These are phyloP conservation scores for Phytopythium chamaehyphon DNA, from an alignment of 352 stramenopile species.

Conservation along the genomic window DNA sequence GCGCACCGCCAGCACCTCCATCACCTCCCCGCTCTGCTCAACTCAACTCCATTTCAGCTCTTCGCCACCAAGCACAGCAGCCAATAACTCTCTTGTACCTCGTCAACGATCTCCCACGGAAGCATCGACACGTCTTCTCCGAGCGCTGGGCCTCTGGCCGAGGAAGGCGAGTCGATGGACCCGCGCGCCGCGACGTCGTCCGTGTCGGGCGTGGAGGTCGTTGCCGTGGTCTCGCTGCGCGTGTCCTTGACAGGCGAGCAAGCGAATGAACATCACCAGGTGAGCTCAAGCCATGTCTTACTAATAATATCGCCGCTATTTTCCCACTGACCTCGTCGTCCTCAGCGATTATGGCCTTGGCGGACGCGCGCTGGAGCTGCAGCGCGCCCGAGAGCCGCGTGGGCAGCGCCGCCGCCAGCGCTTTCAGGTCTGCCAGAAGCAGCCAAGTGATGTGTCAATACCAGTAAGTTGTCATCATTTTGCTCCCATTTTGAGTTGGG, in stretches of 20 bases:
- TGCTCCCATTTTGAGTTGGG: too few relatives aligned
- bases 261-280: neutral
- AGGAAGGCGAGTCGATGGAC: neutral
- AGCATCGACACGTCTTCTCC: slow-evolving; percentile 18
- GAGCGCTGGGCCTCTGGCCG: neutral
- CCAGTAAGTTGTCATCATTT: too few relatives aligned
- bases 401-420: slow-evolving; percentile 5
- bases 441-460: too few relatives aligned
- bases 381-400: slow-evolving; percentile 3
- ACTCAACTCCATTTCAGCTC: neutral
- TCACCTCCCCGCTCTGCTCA: slow-evolving; percentile 17
- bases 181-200: slow-evolving; percentile 5
- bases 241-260: slow-evolving; percentile 1
- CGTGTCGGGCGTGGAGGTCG: slow-evolving; percentile 8
- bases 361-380: slow-evolving; percentile 4
- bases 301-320: neutral
- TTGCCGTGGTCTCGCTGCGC: slow-evolving; percentile 15
- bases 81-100: slow-evolving; percentile 2
- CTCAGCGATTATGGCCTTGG: neutral
- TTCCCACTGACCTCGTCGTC: slow-evolving; percentile 5
- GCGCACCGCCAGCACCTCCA: slow-evolving; percentile 32
- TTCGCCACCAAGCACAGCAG: neutral
- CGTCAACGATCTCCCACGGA: slow-evolving; percentile 38
- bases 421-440: slow-evolving; percentile 6
- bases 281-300: neutral